Evolutionary conservation across 805 yeast genomes (phyloP), one percentile per base, ranked within the genome.

Genomic region (Komagataella mondaviorum): DNA sequence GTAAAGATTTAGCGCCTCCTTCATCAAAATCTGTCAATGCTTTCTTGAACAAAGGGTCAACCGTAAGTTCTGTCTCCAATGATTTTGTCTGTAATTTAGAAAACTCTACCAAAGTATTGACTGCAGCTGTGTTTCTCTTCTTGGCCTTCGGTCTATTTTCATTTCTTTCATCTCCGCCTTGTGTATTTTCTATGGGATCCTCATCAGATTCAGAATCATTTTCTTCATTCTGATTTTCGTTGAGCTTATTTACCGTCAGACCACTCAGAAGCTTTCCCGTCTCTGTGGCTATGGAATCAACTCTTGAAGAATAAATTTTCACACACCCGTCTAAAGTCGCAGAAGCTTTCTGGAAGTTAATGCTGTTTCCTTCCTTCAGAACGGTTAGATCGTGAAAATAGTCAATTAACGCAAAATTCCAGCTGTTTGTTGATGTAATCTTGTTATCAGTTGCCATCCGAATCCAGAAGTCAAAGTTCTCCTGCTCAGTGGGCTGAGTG

Each of bases 291-390:
- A 88, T 95, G 0, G 96, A 85, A 60, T 90, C 97, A 20, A 91
- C 89, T 59, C 98, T 77, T 14, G 95, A 85, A 10, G 90, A 80
- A 63, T 91, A 91, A 51, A 91, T 88, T 68, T 89, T 89, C 39
- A 90, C 91, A 71, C 97, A 90, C 0, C 97, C 97, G 60, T 90
- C 97, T 20, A 91, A 70, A 0, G 97, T 88, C 2, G 95, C 88
- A 0, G 93, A 81, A 0, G 97, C 98, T 57, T 83, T 80, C 63
- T 88, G 96, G 64, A 91, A 90, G 63, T 89, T 88, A 59, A 90
- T 86, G 45, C 80, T 75, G 52, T 84, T 88, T 4, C 88, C 84
- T 51, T 84, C 95, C 57, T 78, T 76, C 48, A 87, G 71, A 24
- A 88, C 76, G 23, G 85, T 77, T 66, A 88, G 71, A 60, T 88